These are phyloP conservation scores for Neofusicoccum umdonicola DNA, from an alignment of 2,329 filamentous ascomycete species.

Conservation along the genomic window DNA sequence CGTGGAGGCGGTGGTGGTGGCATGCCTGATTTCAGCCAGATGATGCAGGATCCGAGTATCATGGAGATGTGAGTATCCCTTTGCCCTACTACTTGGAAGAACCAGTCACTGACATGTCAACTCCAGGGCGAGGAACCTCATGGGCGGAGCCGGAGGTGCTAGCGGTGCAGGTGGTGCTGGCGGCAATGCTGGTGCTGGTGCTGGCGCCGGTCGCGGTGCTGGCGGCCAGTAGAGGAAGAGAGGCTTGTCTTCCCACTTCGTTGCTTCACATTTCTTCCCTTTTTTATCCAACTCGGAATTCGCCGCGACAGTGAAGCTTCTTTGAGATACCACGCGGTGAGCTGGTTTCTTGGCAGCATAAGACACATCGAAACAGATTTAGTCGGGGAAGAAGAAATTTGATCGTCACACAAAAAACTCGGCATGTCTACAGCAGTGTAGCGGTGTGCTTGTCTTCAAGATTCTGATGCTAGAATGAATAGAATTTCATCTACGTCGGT, in stretches of 20 bases:
- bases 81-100: too few species aligned
- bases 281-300: neutral
- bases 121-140: slow-evolving; percentile 63
- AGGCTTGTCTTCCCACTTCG: neutral
- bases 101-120: neutral
- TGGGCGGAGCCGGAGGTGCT: slow-evolving; percentile 52
- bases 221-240: neutral
- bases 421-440: too few species aligned
- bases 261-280: neutral
- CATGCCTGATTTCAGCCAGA: slow-evolving; percentile 78
- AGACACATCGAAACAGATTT: too few species aligned
- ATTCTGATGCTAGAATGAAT: neutral
- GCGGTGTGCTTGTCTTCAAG: too few species aligned
- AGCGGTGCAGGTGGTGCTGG: slow-evolving; percentile 22
- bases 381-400: too few species aligned
- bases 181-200: neutral
- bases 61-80: slow-evolving; percentile 79
- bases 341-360: neutral
- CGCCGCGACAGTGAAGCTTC: neutral
- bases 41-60: slow-evolving; percentile 92
- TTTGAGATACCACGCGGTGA: slow-evolving; percentile 12
- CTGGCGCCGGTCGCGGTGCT: slow-evolving; percentile 1
- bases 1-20: slow-evolving; percentile 61
- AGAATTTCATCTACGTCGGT: slow-evolving; percentile 9
- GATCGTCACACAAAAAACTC: too few species aligned